These are phyloP conservation scores for Fusarium ramigenum DNA, from an alignment of 2,329 filamentous ascomycete genomes.

Conservation along the genomic window DNA sequence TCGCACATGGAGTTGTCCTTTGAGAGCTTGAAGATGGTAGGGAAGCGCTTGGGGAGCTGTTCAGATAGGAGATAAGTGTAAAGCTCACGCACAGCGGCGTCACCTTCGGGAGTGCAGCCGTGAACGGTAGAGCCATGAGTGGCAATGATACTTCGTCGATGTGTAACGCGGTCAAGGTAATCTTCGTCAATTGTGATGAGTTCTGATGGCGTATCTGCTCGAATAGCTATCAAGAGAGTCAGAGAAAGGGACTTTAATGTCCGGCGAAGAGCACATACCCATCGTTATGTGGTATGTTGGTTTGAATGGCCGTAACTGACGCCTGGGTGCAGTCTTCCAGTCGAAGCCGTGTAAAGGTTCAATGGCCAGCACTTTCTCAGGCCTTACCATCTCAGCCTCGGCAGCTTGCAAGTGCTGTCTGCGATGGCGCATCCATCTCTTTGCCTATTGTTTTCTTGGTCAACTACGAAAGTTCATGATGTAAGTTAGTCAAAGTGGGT, in stretches of 20 bases:
- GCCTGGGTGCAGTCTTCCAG: slow-evolving; percentile 15
- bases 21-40: slow-evolving; percentile 56
- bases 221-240: slow-evolving; percentile 49
- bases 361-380: slow-evolving; percentile 6
- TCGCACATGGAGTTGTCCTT: slow-evolving; percentile 44
- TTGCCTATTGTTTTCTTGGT: slow-evolving; percentile 9
- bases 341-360: slow-evolving; percentile 20
- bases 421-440: slow-evolving; percentile 31
- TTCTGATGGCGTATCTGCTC: slow-evolving; percentile 55
- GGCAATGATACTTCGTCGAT: slow-evolving; percentile 52
- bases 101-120: slow-evolving; percentile 53
- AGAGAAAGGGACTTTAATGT: fast-evolving
- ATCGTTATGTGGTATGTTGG: slow-evolving; percentile 33
- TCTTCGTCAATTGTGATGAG: slow-evolving; percentile 63
- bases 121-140: slow-evolving; percentile 47
- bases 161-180: slow-evolving; percentile 56
- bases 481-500: neutral
- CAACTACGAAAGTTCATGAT: neutral
- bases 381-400: neutral
- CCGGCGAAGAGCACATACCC: neutral
- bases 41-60: slow-evolving; percentile 60
- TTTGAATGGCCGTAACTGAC: slow-evolving; percentile 19
- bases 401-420: slow-evolving; percentile 2
- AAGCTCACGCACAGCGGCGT: slow-evolving; percentile 56
- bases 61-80: slow-evolving; percentile 58